These are phyloP conservation scores for Aotearoamyces nothofagi DNA, from an alignment of 2,329 filamentous ascomycete genomes.

Conservation along the genomic window DNA sequence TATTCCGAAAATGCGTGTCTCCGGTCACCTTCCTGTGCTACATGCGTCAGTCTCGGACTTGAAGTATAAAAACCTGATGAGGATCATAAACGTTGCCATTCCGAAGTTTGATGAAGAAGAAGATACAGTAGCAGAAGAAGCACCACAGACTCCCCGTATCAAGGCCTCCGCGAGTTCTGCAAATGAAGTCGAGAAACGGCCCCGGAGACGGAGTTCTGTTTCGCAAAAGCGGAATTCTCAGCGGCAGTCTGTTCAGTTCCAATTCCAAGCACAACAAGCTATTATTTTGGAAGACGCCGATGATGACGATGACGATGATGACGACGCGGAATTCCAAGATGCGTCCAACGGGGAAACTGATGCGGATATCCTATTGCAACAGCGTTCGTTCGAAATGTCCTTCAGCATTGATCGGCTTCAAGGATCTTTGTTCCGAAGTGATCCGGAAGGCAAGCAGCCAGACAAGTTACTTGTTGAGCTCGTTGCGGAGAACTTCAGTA, in stretches of 20 bases:
- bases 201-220: conserved; percentile 12
- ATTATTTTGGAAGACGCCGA: conserved; percentile 50
- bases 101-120: conserved; percentile 56
- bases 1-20: conserved; percentile 79
- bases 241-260: conserved; percentile 54
- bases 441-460: conserved; percentile 57
- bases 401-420: conserved; percentile 92
- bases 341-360: conserved; percentile 39
- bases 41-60: conserved; percentile 85
- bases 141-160: conserved; percentile 12
- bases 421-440: conserved; percentile 79
- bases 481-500: conserved; percentile 73
- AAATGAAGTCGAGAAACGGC: conserved; percentile 5
- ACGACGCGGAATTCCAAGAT: conserved; percentile 52
- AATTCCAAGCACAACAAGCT: conserved; percentile 57
- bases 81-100: conserved; percentile 84
- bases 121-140: too few relatives aligned
- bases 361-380: conserved; percentile 58
- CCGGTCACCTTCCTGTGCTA: conserved; percentile 79
- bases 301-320: conserved; percentile 33
- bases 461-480: conserved; percentile 82
- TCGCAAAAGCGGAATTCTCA: conserved; percentile 27
- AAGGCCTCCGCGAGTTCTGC: neutral
- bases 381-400: conserved; percentile 89
- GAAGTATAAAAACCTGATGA: conserved; percentile 97